Evolutionary conservation across 495 filamentous ascomycete genomes (phyloP).

Genomic region (Penicillium egyptiacum): DNA sequence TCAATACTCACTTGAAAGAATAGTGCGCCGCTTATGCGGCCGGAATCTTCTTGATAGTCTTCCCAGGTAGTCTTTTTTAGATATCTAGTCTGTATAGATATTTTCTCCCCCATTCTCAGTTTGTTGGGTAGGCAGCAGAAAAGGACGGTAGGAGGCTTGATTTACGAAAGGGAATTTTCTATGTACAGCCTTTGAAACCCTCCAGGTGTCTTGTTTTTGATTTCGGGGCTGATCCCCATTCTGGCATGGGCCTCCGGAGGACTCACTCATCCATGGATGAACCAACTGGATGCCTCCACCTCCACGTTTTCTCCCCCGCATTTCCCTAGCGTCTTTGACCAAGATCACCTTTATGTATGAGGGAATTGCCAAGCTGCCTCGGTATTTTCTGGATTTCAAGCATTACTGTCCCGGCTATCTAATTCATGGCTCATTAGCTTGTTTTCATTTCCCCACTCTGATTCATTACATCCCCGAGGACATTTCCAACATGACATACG

Average conservation of each 20-base stretch:
- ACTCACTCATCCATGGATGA: neutral
- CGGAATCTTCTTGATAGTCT: too few relatives aligned
- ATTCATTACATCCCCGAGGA: conserved; percentile 11
- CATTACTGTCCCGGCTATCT: conserved; percentile 25
- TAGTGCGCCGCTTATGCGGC: too few relatives aligned
- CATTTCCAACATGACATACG: conserved; percentile 4
- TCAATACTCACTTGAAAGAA: too few relatives aligned
- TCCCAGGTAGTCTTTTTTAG: too few relatives aligned
- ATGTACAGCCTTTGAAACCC: too few relatives aligned
- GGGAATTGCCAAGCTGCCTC: conserved; percentile 26
- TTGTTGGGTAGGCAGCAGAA: too few relatives aligned
- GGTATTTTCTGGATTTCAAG: conserved; percentile 31
- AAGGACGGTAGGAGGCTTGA: too few relatives aligned
- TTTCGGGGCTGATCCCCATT: conserved; percentile 28
- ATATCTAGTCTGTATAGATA: too few relatives aligned
- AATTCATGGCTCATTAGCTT: conserved; percentile 1
- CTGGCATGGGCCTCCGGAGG: conserved; percentile 14
- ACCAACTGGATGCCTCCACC: conserved; percentile 16
- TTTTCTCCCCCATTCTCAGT: too few relatives aligned
- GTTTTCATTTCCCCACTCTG: neutral
- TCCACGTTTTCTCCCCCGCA: conserved; percentile 32
- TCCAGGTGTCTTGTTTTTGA: neutral
- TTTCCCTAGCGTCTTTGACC: conserved; percentile 15
- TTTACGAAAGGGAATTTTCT: too few relatives aligned
- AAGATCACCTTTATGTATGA: conserved; percentile 1